These are phyloP conservation scores for Fusarium odoratissimum DNA, from an alignment of 2,329 filamentous ascomycete species.

Conservation along the genomic window DNA sequence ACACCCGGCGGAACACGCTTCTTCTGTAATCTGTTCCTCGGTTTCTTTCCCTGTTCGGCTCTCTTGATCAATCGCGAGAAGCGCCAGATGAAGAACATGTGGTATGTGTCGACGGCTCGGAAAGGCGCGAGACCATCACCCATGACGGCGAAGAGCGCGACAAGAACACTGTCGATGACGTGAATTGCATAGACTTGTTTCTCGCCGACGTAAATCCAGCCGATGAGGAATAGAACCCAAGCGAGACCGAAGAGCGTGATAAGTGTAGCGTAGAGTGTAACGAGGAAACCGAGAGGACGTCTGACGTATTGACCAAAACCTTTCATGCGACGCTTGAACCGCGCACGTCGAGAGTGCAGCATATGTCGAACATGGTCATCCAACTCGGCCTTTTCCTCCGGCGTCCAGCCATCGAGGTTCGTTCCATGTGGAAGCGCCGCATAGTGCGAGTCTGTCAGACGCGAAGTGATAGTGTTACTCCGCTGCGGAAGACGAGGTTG, in stretches of 20 bases:
- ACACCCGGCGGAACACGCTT: constrained; percentile 27
- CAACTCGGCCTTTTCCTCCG: constrained; percentile 78
- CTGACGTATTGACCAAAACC: constrained; percentile 84
- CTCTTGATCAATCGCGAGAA: constrained; percentile 61
- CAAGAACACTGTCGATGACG: constrained; percentile 76
- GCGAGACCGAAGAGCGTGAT: constrained; percentile 88
- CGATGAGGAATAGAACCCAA: constrained; percentile 92
- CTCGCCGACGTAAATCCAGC: constrained; percentile 85
- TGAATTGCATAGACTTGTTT: constrained; percentile 76
- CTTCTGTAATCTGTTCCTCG: constrained; percentile 35
- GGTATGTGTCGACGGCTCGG: constrained; percentile 84
- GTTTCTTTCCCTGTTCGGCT: constrained; percentile 63
- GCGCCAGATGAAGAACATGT: constrained; percentile 84
- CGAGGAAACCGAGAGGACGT: constrained; percentile 82
- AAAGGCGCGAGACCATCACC: constrained; percentile 80
- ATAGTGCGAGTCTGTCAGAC: constrained; percentile 76
- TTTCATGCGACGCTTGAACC: constrained; percentile 81
- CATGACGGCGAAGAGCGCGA: constrained; percentile 77
- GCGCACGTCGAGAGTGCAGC: constrained; percentile 82
- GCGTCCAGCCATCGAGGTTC: constrained; percentile 78
- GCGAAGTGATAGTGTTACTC: constrained; percentile 72
- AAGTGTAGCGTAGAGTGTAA: constrained; percentile 84
- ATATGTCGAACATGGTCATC: constrained; percentile 91
- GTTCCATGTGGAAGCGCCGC: constrained; percentile 82
- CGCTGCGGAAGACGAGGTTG: constrained; percentile 49